phyloP scores from a whole-genome alignment of 2,329 filamentous ascomycete genomes.

The Setomelanomma holmii region DNA sequence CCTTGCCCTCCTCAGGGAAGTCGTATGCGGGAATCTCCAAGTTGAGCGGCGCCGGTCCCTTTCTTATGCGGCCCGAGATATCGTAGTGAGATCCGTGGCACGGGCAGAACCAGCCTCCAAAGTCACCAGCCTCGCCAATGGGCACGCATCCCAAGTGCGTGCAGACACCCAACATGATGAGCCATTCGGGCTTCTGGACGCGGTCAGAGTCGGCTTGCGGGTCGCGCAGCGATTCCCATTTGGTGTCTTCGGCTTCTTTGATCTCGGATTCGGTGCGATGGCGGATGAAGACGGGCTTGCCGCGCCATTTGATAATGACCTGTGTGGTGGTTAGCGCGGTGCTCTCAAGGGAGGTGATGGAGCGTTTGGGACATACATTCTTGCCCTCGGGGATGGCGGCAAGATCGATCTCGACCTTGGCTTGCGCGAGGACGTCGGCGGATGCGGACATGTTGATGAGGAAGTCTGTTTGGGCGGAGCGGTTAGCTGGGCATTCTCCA shows the following conservation, averaged over 20 bases:
- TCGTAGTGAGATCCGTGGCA: conserved; percentile 99
- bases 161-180: conserved; percentile 99
- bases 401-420: conserved; percentile 98
- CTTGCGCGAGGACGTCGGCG: conserved; percentile 97
- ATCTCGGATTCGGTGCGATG: conserved; percentile 95
- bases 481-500: conserved; percentile 40
- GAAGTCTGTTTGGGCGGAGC: conserved; percentile 74
- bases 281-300: conserved; percentile 99
- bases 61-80: conserved; percentile 97
- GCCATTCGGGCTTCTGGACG: conserved; percentile 98
- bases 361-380: conserved; percentile 85
- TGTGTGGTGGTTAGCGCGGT: no score
- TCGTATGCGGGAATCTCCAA: conserved; percentile 92
- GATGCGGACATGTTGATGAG: conserved; percentile 99
- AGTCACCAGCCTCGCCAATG: conserved; percentile 98
- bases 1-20: conserved; percentile 86
- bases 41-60: conserved; percentile 96
- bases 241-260: conserved; percentile 88
- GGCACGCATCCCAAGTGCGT: conserved; percentile 99
- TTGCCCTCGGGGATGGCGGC: conserved; percentile 95
- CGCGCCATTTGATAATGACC: conserved; percentile 99
- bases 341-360: no score
- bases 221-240: conserved; percentile 84
- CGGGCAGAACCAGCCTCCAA: conserved; percentile 99
- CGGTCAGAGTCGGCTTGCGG: conserved; percentile 90